phyloP scores from a whole-genome alignment of 2,329 filamentous ascomycete species.

The Cladosporium sp. region DNA sequence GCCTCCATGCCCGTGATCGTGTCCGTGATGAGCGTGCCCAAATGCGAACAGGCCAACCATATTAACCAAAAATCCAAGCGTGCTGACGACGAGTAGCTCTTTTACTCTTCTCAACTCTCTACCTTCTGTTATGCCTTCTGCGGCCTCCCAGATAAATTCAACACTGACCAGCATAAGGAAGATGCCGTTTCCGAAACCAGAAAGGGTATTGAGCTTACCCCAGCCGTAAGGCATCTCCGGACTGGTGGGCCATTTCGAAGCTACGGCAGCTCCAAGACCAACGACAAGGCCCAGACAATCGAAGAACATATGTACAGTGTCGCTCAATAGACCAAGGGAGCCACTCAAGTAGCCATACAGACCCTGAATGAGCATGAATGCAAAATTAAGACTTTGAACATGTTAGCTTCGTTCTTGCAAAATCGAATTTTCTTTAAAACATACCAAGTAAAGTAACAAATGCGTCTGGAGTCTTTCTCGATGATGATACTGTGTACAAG shows the following conservation, averaged over 20 bases:
- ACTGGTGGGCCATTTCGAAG: conserved; percentile 94
- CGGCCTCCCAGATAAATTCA: conserved; percentile 92
- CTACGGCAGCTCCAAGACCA: conserved; percentile 84
- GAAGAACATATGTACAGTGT: conserved; percentile 99
- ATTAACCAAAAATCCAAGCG: conserved; percentile 82
- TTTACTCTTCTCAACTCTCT: conserved; percentile 77
- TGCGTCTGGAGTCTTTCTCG: conserved; percentile 88
- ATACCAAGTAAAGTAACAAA: conserved; percentile 95
- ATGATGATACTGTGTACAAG: conserved; percentile 79
- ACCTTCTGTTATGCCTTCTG: conserved; percentile 80
- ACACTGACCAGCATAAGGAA: conserved; percentile 93
- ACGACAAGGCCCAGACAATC: conserved; percentile 91
- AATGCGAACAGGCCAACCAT: conserved; percentile 88
- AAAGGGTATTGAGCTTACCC: conserved; percentile 93
- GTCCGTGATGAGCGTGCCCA: conserved; percentile 50
- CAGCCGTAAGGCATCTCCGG: conserved; percentile 89
- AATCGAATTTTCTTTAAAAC: conserved; percentile 28
- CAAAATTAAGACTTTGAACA: conserved; percentile 71
- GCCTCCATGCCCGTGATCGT: conserved; percentile 48
- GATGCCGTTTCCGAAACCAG: conserved; percentile 93
- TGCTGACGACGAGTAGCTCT: conserved; percentile 85
- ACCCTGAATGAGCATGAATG: conserved; percentile 90
- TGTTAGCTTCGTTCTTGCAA: conserved; percentile 14
- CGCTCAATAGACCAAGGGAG: conserved; percentile 88
- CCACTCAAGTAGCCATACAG: conserved; percentile 93